Evolutionary conservation across 768 basidiomycete genomes (phyloP).

Genomic region (Lactifluus rugatus): DNA sequence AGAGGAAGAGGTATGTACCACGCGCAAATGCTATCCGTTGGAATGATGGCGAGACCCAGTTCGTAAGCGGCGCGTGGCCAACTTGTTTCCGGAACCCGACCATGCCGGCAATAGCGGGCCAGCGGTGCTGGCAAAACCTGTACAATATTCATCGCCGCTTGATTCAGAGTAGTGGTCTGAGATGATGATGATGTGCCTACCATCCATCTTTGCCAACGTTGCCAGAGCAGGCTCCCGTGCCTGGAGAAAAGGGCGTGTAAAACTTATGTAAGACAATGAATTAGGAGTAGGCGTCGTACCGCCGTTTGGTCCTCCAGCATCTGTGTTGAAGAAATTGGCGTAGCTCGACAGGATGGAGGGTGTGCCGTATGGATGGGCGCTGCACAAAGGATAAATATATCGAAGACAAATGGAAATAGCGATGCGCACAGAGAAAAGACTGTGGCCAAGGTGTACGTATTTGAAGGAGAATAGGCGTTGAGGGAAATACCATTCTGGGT

Average conservation of each 20-base stretch:
- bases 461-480: slow-evolving; percentile 51
- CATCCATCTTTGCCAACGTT: slow-evolving; percentile 48
- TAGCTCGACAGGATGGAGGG: slow-evolving; percentile 57
- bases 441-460: slow-evolving; percentile 49
- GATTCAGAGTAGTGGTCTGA: too few species aligned
- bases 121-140: slow-evolving; percentile 56
- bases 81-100: slow-evolving; percentile 51
- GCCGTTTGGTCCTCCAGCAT: slow-evolving; percentile 52
- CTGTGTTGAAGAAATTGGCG: slow-evolving; percentile 34
- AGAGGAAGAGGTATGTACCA: slow-evolving; percentile 27
- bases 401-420: not conserved
- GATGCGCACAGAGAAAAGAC: slow-evolving; percentile 44
- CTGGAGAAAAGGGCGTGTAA: slow-evolving; percentile 22
- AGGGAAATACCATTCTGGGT: slow-evolving; percentile 42
- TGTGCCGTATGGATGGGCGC: slow-evolving; percentile 56
- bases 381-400: not conserved
- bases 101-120: slow-evolving; percentile 48
- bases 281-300: slow-evolving; percentile 24
- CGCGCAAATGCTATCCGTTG: slow-evolving; percentile 60
- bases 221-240: slow-evolving; percentile 40
- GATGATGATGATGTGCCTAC: slow-evolving; percentile 6
- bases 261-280: not conserved
- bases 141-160: too few species aligned
- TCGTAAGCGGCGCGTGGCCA: slow-evolving; percentile 37
- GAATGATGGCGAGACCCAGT: slow-evolving; percentile 49